These are phyloP conservation scores for Boletus reticulatus DNA, from an alignment of 768 basidiomycete species.

Conservation along the genomic window DNA sequence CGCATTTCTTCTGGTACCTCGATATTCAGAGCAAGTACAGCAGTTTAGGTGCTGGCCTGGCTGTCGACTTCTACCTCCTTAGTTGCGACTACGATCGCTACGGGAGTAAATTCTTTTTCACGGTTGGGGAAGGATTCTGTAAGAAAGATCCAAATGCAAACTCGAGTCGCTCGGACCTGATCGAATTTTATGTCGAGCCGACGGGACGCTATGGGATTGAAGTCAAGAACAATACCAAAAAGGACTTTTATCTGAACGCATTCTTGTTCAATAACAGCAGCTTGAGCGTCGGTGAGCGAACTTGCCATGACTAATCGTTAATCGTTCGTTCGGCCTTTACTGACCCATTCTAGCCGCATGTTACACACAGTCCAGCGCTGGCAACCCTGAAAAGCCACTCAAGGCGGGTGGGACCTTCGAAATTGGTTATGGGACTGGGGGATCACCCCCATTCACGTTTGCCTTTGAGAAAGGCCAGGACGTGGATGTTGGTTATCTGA, in stretches of 20 bases:
- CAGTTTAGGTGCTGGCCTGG: background rate
- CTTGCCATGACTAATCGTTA: background rate
- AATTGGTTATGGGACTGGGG: constrained; percentile 42
- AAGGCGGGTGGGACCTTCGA: constrained; percentile 15
- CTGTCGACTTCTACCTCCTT: constrained; percentile 13
- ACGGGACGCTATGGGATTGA: constrained; percentile 32
- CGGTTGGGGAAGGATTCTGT: constrained; percentile 2
- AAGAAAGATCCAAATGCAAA: background rate
- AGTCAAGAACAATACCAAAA: constrained; percentile 33
- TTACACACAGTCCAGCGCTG: background rate
- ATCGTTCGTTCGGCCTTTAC: background rate
- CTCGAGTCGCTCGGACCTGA: background rate
- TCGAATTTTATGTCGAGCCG: constrained; percentile 24
- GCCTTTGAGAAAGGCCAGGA: constrained; percentile 28
- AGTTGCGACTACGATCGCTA: constrained; percentile 1
- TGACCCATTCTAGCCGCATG: constrained; percentile 8
- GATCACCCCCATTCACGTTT: constrained; percentile 33
- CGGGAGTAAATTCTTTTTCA: background rate
- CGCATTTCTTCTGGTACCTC: constrained; percentile 24
- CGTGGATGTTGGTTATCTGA: constrained; percentile 42
- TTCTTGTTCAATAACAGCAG: constrained; percentile 45
- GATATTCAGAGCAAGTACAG: constrained; percentile 3
- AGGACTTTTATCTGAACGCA: constrained; percentile 38
- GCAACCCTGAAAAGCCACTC: constrained; percentile 1
- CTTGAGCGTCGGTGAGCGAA: constrained; percentile 32